Percentiles rank a stretch among this genome's conserved stretches.
Evolutionary conservation across 148 eudicot genomes (phyloP).

Genomic region (Heliamphora exappendiculata): DNA sequence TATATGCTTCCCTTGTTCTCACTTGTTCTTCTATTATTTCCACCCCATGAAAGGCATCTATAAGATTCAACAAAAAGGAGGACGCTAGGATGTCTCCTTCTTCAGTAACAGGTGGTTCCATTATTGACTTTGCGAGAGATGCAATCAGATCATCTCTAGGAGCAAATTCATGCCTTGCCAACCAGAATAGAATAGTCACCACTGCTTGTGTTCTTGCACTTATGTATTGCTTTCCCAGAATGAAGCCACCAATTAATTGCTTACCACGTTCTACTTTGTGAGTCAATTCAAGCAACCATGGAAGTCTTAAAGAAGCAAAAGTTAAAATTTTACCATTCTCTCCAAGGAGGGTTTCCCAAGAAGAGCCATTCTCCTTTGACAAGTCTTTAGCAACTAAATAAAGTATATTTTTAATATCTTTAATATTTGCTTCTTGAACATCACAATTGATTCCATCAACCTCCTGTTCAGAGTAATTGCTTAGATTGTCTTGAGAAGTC

Average conservation of each 20-base stretch:
- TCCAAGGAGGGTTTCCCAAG: slow-evolving; percentile 53
- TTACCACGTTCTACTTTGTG: slow-evolving; percentile 45
- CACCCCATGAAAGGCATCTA: slow-evolving; percentile 85
- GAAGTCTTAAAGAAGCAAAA: slow-evolving; percentile 74
- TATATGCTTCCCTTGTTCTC: slow-evolving; percentile 60
- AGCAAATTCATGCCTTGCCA: slow-evolving; percentile 73
- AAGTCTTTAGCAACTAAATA: slow-evolving; percentile 56
- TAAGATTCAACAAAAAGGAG: slow-evolving; percentile 81
- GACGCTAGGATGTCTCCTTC: slow-evolving; percentile 84
- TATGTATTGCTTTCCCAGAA: slow-evolving; percentile 36
- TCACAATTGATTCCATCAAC: slow-evolving; percentile 26
- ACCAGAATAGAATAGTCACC: slow-evolving; percentile 70
- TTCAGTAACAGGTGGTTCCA: slow-evolving; percentile 88
- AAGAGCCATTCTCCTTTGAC: slow-evolving; percentile 41
- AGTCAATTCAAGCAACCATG: slow-evolving; percentile 81
- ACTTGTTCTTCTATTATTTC: slow-evolving; percentile 87
- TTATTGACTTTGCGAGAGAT: slow-evolving; percentile 64
- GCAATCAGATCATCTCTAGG: slow-evolving; percentile 87
- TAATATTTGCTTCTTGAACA: slow-evolving; percentile 40
- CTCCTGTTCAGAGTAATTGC: slow-evolving; percentile 34
- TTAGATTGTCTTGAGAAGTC: slow-evolving; percentile 22
- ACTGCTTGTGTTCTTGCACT: slow-evolving; percentile 61
- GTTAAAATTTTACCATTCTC: slow-evolving; percentile 64
- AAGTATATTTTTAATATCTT: slow-evolving; percentile 41
- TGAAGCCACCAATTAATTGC: slow-evolving; percentile 35